Evolutionary conservation across 2,329 filamentous ascomycete species (phyloP).

Genomic region (Fusarium penzigii): DNA sequence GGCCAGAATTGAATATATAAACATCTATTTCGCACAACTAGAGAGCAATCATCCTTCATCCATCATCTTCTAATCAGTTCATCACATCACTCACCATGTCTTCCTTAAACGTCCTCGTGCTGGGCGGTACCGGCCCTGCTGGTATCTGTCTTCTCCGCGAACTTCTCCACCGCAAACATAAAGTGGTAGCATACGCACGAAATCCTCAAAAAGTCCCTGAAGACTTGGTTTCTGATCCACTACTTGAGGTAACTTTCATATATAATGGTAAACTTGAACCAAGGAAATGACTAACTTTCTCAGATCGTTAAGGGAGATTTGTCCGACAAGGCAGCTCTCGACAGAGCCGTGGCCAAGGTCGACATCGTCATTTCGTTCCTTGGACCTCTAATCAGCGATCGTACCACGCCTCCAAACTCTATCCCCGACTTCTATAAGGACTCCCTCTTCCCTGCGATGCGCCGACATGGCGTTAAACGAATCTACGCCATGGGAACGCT

Average conservation of each 20-base stretch:
- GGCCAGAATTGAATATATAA: no score
- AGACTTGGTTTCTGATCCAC: constrained; percentile 1
- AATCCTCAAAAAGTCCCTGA: constrained; percentile 9
- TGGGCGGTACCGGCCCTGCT: constrained; percentile 35
- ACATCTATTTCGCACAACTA: no score
- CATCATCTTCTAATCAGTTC: no score
- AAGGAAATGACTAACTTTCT: neutral
- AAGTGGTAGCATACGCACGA: constrained; percentile 21
- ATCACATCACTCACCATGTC: neutral
- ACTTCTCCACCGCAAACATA: constrained; percentile 27
- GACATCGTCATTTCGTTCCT: constrained; percentile 13
- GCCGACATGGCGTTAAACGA: constrained; percentile 17
- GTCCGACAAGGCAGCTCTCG: neutral
- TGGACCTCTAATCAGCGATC: constrained; percentile 2
- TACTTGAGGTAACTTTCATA: constrained; percentile 7
- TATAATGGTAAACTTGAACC: neutral
- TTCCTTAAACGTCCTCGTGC: constrained; percentile 23
- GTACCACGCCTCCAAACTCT: neutral
- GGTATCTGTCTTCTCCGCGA: constrained; percentile 34
- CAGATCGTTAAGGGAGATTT: constrained; percentile 7
- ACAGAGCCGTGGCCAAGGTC: constrained; percentile 2
- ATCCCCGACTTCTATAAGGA: constrained; percentile 6
- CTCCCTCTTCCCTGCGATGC: constrained; percentile 11
- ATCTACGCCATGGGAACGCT: constrained; percentile 38
- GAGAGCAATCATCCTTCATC: no score